phyloP scores from a whole-genome alignment of 371 early-diverging fungal genomes.

The Circinella umbellata region DNA sequence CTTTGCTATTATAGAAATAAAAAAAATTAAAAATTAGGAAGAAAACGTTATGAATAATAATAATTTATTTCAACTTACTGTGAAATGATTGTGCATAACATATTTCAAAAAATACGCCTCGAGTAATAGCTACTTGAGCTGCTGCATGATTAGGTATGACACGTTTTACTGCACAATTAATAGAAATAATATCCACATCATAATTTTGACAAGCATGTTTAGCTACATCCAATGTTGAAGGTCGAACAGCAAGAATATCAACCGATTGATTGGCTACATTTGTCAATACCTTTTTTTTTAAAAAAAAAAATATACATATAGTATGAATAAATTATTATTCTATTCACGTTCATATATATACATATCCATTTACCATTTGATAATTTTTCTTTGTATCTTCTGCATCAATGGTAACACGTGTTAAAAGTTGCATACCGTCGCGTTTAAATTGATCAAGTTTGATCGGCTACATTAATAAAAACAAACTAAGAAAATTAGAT shows the following conservation, averaged over 20 bases:
- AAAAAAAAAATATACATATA: neutral
- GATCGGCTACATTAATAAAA: slow-evolving; percentile 29
- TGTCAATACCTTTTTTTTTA: slow-evolving; percentile 42
- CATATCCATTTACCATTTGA: slow-evolving; percentile 54
- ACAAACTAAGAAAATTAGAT: neutral
- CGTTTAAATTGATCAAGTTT: slow-evolving; percentile 33
- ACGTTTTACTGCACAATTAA: slow-evolving; percentile 69
- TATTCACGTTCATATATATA: too few relatives aligned
- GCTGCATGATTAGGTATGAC: slow-evolving; percentile 67
- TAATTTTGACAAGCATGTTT: slow-evolving; percentile 76
- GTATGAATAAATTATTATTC: neutral
- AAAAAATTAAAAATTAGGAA: too few relatives aligned
- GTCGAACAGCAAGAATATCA: slow-evolving; percentile 87
- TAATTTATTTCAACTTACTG: slow-evolving; percentile 47
- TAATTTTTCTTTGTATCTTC: slow-evolving; percentile 70
- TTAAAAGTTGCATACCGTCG: slow-evolving; percentile 54
- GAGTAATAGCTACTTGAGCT: slow-evolving; percentile 73
- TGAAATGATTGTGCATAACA: slow-evolving; percentile 76
- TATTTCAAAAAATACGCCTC: slow-evolving; percentile 89
- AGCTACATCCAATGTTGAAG: slow-evolving; percentile 78
- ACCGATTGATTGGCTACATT: slow-evolving; percentile 59
- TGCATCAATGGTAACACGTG: slow-evolving; percentile 64
- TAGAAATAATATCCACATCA: slow-evolving; percentile 88
- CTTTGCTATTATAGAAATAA: neutral
- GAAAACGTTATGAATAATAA: too few relatives aligned